These are phyloP conservation scores for Cercospora sp. DNA, from an alignment of 2,329 filamentous ascomycete species.

Conservation along the genomic window DNA sequence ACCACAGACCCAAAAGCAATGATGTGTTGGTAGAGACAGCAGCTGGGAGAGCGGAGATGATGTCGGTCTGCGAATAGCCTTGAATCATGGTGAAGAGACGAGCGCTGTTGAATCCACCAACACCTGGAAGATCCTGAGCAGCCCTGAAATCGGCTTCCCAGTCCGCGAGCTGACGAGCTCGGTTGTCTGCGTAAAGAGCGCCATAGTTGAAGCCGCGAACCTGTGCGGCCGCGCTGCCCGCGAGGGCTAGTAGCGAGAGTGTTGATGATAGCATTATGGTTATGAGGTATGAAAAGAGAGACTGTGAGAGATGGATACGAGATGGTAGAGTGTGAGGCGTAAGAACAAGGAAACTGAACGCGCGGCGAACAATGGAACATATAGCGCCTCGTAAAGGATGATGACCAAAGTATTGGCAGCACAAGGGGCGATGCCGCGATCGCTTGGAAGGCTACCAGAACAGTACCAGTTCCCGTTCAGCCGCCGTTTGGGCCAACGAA, in stretches of 20 bases:
- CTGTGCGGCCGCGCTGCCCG: constrained; percentile 42
- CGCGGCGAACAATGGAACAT: not conserved
- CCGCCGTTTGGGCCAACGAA: constrained; percentile 4
- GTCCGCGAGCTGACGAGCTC: constrained; percentile 61
- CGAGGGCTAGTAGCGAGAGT: constrained; percentile 28
- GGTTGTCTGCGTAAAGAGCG: constrained; percentile 60
- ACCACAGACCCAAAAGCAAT: constrained; percentile 82
- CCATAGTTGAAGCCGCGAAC: constrained; percentile 74
- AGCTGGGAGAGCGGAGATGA: constrained; percentile 72
- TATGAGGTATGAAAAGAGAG: constrained; percentile 1
- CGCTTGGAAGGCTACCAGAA: constrained; percentile 11
- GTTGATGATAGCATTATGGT: constrained; percentile 9
- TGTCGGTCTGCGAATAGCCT: constrained; percentile 60
- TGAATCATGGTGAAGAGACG: constrained; percentile 68
- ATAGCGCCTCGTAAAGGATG: constrained; percentile 9
- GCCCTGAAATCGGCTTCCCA: constrained; percentile 70
- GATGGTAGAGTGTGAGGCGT: not conserved
- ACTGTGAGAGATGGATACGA: not conserved
- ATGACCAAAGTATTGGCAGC: constrained; percentile 9
- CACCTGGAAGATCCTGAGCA: constrained; percentile 64
- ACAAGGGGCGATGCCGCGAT: constrained; percentile 1
- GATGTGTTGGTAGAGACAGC: constrained; percentile 77
- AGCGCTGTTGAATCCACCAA: constrained; percentile 36
- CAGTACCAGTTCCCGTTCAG: constrained; percentile 13
- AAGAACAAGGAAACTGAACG: not conserved